These are phyloP conservation scores for Scedosporium aurantiacum DNA, from an alignment of 2,329 filamentous ascomycete genomes.

Conservation along the genomic window DNA sequence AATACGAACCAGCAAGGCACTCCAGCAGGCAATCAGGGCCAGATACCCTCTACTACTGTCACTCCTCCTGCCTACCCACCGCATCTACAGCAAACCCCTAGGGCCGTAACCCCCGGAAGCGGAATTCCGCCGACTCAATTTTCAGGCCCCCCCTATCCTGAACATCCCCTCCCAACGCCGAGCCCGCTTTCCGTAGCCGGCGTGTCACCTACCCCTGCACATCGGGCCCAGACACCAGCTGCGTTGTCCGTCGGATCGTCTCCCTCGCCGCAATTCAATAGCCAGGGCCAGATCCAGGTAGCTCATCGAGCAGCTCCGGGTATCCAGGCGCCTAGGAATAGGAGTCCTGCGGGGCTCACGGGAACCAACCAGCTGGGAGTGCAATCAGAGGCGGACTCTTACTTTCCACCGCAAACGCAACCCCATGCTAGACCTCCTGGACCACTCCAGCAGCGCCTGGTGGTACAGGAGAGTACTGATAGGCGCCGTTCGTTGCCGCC, in stretches of 20 bases:
- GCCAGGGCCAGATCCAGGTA: background rate
- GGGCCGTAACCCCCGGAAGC: background rate
- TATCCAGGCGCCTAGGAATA: background rate
- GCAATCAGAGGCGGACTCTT: background rate
- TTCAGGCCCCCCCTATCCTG: background rate
- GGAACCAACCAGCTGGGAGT: background rate
- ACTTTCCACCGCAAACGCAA: slow-evolving; percentile 3
- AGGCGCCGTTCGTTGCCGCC: background rate
- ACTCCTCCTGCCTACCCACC: slow-evolving; percentile 5
- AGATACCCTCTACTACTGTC: background rate
- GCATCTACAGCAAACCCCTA: slow-evolving; percentile 16
- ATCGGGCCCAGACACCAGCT: background rate
- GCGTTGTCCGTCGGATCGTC: background rate
- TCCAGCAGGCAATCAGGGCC: background rate
- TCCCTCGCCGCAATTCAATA: background rate
- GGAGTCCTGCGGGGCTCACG: background rate
- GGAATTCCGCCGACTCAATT: background rate
- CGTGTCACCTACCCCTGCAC: background rate
- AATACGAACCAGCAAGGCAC: background rate
- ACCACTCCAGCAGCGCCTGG: background rate
- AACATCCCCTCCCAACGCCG: background rate
- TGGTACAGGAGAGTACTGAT: background rate
- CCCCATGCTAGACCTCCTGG: background rate
- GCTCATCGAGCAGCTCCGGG: background rate
- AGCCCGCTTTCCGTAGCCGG: background rate